Base-by-base conservation (phyloP, 2,329 filamentous ascomycete species). In the Didymella exigua region DNA sequence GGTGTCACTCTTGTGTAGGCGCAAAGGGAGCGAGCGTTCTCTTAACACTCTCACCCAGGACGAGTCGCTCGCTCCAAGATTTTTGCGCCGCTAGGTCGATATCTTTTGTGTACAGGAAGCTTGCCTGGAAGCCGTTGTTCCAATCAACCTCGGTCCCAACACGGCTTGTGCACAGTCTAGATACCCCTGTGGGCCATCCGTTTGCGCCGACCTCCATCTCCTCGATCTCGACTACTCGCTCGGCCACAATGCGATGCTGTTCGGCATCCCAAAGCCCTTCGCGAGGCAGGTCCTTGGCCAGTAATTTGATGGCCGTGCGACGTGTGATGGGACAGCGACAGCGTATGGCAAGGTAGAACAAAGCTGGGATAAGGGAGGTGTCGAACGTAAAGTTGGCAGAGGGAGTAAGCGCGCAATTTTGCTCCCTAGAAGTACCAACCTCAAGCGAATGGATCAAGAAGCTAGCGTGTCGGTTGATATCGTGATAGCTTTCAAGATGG, bases 251-350 rank as follows among this genome's bases (percentile, higher is more conserved):
- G 2, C 44, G 40, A 18, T 61, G 53, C 26, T 62, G 56, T 7
- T 62, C 42, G 16, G 60, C 49, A 23, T 68, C 62, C 59, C 62
- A 66, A 13, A 66, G 56, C 8, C 55, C 64, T 51, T 68, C 62
- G 1, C 64, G 62, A 0, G 62, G 60, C 3, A 54, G 38, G 5
- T 63, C 47, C 1, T 49, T 38, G 9, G 49, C 42, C 14, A 68
- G 61, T 1, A 64, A 44, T 3, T 54, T 14, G 26, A 63, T 33
- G 4, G 64, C 61, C 30, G 61, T 46, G 26, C 64, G 66, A 11
- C 66, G 59, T 5, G 58, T 62, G 13, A 29, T 30, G 5, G 62
- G 64, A 43, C 59, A 64, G 14, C 64, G 62, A 43, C 58, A 61
- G 27, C 59, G 46, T 23, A 41, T 53, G n/a, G 58, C 57, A 13